Evolutionary conservation across 768 basidiomycete species (phyloP).

Genomic region (Flagelloscypha sp.): DNA sequence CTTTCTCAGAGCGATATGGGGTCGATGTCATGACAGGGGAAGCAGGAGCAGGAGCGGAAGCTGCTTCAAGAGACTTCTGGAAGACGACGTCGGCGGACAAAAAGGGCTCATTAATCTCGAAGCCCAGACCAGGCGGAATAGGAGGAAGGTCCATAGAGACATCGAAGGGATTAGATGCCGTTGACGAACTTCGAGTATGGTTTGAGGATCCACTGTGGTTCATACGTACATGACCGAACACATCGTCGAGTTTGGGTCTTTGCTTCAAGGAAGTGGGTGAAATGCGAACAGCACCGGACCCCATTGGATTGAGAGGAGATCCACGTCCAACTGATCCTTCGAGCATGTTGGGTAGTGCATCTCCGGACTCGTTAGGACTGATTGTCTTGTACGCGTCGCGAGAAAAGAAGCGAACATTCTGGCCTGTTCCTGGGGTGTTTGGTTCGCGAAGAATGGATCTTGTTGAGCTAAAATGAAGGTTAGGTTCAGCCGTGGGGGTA

Average conservation of each 20-base stretch:
- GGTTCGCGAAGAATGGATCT: constrained; percentile 67
- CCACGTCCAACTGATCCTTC: too few relatives aligned
- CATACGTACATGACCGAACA: too few relatives aligned
- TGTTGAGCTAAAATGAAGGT: constrained; percentile 44
- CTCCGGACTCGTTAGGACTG: constrained; percentile 54
- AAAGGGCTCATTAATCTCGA: constrained; percentile 23
- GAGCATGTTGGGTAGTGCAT: too few relatives aligned
- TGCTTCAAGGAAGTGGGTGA: too few relatives aligned
- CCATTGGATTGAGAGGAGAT: too few relatives aligned
- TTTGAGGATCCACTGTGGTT: too few relatives aligned
- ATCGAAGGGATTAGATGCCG: constrained; percentile 50
- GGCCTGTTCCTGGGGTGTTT: constrained; percentile 69
- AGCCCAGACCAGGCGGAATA: constrained; percentile 30
- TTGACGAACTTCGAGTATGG: too few relatives aligned
- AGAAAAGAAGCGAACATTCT: constrained; percentile 72
- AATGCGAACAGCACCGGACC: too few relatives aligned
- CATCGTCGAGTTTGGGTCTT: constrained; percentile 22
- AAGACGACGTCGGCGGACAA: constrained; percentile 21
- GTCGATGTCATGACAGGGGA: constrained; percentile 33
- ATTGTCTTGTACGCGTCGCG: constrained; percentile 58
- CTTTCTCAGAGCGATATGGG: constrained; percentile 33
- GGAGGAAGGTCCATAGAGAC: constrained; percentile 43
- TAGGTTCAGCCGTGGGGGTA: constrained; percentile 25
- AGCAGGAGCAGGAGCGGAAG: constrained; percentile 10
- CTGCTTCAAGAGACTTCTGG: constrained; percentile 22